Evolutionary conservation across 225 moss, liverwort and hornwort genomes (phyloP), one percentile per base, ranked within the genome.

Genomic region (Physcomitrium patens): DNA sequence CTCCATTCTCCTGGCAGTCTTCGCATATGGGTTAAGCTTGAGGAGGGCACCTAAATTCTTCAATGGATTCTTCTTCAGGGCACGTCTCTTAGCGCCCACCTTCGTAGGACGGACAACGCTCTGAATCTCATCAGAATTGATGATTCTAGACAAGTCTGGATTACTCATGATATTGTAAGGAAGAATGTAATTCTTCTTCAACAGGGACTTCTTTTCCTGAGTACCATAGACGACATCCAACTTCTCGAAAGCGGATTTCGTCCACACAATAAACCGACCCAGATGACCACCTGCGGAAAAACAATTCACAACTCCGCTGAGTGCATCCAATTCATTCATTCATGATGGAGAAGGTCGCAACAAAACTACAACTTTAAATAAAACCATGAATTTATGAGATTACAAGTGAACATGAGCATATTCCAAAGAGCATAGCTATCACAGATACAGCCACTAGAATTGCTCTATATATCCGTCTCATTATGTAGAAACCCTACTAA

Each of bases 1-100:
- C 48, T 83, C 87, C 84, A 84, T 87, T 77, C 87, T 78, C 73
- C 87, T 78, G 31, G 87, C 87, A 3, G 87, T 84, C 82, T 87
- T 87, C 8, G 87, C 87, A 37, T 81, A 87, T 3, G 87, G 87
- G 66, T 87, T 87, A 52, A 87, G 82, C 84, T 87, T 87, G 65
- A 87, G 79, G 61, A 87, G 81, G 4, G 87, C 81, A 0, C 87
- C 87, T 20, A 87, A 77, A 42, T 87, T 87, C 82, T 87, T 84
- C 41, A 82, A 53, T 26, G 87, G 87, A 56, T 87, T 87, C 87
- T 84, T 87, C 84, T 84, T 87, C 81, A 87, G 49, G n/a, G 72
- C 79, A n/a, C 87, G 70, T 56, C 87, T 87, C 87, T 84, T 87
- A 17, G 77, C 26, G 10, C 75, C 84, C 8, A 50, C 57, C 82